Percentiles rank a stretch among this genome's conserved stretches.
Conservation (phyloP, 768 basidiomycete genomes). For the Symmetrospora coprosmae region DNA sequence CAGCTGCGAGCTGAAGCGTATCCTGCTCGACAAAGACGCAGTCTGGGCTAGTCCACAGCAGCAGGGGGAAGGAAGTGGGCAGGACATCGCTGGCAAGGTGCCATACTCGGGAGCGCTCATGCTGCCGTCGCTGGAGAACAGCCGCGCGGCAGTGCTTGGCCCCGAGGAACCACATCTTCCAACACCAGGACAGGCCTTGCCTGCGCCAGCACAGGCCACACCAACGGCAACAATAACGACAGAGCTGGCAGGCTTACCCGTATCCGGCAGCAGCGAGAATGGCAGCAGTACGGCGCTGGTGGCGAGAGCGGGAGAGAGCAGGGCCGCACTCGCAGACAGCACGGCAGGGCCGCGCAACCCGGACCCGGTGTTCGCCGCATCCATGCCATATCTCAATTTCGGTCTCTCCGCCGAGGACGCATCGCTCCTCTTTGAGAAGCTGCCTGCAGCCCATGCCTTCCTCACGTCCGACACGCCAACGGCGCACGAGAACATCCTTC, state of each 20-base stretch:
- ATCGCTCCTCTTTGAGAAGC: constrained; percentile 49
- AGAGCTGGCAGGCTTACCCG: too few species aligned
- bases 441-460: constrained; percentile 48
- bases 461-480: constrained; percentile 12
- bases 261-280: too few species aligned
- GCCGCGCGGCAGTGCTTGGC: not conserved
- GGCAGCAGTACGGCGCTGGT: too few species aligned
- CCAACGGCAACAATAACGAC: too few species aligned
- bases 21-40: constrained; percentile 22
- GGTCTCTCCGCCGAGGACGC: constrained; percentile 52
- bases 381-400: constrained; percentile 48
- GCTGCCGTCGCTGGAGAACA: constrained; percentile 1
- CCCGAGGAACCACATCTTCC: constrained; percentile 23
- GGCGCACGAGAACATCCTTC: constrained; percentile 32
- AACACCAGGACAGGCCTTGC: constrained; percentile 26
- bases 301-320: too few species aligned
- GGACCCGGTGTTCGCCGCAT: too few species aligned
- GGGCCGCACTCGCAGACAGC: too few species aligned
- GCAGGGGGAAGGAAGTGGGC: not conserved
- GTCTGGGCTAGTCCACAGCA: too few species aligned
- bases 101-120: constrained; percentile 27
- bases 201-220: not conserved
- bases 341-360: too few species aligned
- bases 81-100: constrained; percentile 1
- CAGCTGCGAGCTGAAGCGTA: constrained; percentile 45